Base-by-base conservation (phyloP, 2,329 filamentous ascomycete species). In the Colletotrichum higginsianum region DNA sequence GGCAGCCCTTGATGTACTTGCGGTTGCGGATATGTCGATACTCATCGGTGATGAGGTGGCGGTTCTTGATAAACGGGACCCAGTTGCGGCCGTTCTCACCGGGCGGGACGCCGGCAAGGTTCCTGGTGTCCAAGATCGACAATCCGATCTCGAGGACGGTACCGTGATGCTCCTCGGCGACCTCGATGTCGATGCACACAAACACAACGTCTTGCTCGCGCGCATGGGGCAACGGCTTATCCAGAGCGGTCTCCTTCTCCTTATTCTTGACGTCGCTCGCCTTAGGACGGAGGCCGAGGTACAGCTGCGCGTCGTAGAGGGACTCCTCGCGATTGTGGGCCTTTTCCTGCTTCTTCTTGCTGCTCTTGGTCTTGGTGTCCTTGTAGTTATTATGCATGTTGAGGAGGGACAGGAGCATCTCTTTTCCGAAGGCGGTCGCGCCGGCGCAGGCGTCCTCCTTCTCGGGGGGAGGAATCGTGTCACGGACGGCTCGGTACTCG, bases 141-240 rank as follows among this genome's bases (percentile, higher is more conserved):
- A 99, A 85, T 0, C 96, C 96, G 49, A 99, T 86, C 80, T 99
- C 96, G 0, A 95, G 97, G 70, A 98, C 87, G 15, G 89, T 84
- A 44, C 86, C 84, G 15, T 90, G 88, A 55, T 89, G 85, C 26
- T 83, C 82, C 80, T 99, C 96, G 69, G 91, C 94, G 1, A 92
- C 91, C 80, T 99, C 96, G 42, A 96, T 84, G 76, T 99, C 96
- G 55, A 98, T 85, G 73, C 89, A 90, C 70, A 98, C 85, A 75
- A 98, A 92, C 9, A 97, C 86, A 1, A 63, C 64, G 4, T 73
- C 58, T 47, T 55, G 55, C 11, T 72, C 57, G 11, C 46, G 30
- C 15, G 16, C 23, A 35, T 72, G 53, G 3, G 67, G 73, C 2
- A 64, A 40, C 18, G 56, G 15, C 23, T 69, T 21, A 4, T 71